phyloP scores from a whole-genome alignment of 352 stramenopile species.

The Globisporangium irregulare region DNA sequence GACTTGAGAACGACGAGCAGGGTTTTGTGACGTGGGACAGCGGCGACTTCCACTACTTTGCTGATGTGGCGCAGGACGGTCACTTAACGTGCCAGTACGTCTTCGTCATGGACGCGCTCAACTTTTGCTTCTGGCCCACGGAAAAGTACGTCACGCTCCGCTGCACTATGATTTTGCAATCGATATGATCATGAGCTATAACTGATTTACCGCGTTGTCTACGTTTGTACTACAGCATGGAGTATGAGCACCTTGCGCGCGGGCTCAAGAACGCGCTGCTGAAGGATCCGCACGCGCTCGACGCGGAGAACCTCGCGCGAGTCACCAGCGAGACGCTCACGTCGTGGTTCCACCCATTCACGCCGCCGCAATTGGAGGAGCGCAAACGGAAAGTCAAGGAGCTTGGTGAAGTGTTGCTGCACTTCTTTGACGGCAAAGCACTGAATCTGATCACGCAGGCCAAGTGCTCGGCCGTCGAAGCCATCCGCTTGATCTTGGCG shows the following conservation, averaged over 20 bases:
- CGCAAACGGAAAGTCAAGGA: conserved; percentile 57
- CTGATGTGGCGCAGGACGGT: conserved; percentile 57
- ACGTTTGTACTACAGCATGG: conserved; percentile 42
- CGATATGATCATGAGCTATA: not conserved
- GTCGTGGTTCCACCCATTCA: conserved; percentile 67
- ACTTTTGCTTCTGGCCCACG: conserved; percentile 91
- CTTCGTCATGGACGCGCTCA: conserved; percentile 87
- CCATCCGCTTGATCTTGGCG: conserved; percentile 60
- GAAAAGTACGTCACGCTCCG: conserved; percentile 31
- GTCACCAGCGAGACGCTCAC: conserved; percentile 43
- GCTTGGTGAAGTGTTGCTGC: conserved; percentile 44
- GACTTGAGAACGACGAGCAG: conserved; percentile 33
- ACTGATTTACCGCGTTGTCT: not conserved
- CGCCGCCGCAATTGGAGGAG: conserved; percentile 58
- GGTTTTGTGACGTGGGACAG: conserved; percentile 72
- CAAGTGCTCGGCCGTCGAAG: conserved; percentile 52
- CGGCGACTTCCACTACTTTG: conserved; percentile 81
- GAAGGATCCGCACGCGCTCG: conserved; percentile 50
- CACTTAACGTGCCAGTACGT: conserved; percentile 85
- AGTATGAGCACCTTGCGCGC: conserved; percentile 85
- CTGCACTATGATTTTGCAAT: not conserved
- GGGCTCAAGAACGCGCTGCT: conserved; percentile 71
- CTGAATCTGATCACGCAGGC: conserved; percentile 54
- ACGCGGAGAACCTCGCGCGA: conserved; percentile 39
- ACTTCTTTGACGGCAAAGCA: conserved; percentile 44